phyloP scores from a whole-genome alignment of 176 grass and related monocot species.

The Pontederia crassipes region DNA sequence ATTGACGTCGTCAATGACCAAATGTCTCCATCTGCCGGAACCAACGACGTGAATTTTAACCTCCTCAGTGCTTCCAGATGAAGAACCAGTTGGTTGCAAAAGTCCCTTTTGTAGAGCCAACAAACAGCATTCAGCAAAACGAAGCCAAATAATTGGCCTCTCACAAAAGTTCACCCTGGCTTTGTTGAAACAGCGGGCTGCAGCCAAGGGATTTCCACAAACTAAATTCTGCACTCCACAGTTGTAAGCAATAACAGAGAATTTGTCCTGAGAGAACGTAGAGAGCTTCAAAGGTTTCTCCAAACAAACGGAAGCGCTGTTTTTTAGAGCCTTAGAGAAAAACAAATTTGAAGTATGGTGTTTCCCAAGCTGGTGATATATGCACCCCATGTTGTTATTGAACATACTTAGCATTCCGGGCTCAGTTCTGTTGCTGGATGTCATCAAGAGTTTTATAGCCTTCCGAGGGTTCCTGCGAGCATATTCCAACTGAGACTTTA shows the following conservation, averaged over 20 bases:
- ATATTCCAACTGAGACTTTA: slow-evolving; percentile 97
- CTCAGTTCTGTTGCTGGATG: slow-evolving; percentile 69
- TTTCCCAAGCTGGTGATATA: slow-evolving; percentile 78
- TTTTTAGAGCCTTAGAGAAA: slow-evolving; percentile 69
- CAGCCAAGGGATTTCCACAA: slow-evolving; percentile 61
- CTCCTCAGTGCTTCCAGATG: slow-evolving; percentile 28
- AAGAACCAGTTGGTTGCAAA: slow-evolving; percentile 28
- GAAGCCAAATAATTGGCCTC: slow-evolving; percentile 72
- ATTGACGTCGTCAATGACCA: slow-evolving; percentile 38
- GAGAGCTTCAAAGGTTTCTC: slow-evolving; percentile 64
- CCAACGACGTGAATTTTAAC: slow-evolving; percentile 65
- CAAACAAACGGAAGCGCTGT: slow-evolving; percentile 34
- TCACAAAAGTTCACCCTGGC: slow-evolving; percentile 44
- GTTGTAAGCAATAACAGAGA: slow-evolving; percentile 66
- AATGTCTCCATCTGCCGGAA: slow-evolving; percentile 55
- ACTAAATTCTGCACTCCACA: slow-evolving; percentile 72
- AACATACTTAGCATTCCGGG: slow-evolving; percentile 57
- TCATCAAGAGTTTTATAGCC: slow-evolving; percentile 79
- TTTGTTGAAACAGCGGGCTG: slow-evolving; percentile 69
- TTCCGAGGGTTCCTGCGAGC: slow-evolving; percentile 77
- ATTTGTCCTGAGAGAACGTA: slow-evolving; percentile 67
- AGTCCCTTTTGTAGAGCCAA: slow-evolving; percentile 63
- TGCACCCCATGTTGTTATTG: slow-evolving; percentile 86
- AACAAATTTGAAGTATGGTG: slow-evolving; percentile 52
- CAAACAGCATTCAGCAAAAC: slow-evolving; percentile 77